phyloP scores from a whole-genome alignment of 371 early-diverging fungal genomes.

The Mucor circinelloides region DNA sequence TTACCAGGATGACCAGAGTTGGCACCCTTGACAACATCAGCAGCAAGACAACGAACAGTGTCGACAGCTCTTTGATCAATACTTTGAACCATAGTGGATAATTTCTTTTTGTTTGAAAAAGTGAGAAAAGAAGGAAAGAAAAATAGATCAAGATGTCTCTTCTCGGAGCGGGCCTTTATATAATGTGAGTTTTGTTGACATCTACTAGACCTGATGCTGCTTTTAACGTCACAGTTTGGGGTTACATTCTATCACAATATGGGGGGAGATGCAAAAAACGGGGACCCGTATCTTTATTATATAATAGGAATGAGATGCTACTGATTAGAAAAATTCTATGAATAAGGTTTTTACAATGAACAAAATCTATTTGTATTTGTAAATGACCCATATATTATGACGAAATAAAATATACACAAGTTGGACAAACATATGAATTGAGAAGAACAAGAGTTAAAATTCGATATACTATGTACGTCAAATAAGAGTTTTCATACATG shows the following conservation, averaged over 20 bases:
- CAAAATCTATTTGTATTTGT: neutral
- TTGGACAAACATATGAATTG: neutral
- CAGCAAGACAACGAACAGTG: conserved; percentile 93
- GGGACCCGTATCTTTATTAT: neutral
- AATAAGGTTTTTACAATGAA: neutral
- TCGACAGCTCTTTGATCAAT: conserved; percentile 79
- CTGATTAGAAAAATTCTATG: neutral
- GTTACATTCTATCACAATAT: neutral
- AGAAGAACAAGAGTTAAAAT: neutral
- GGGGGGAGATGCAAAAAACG: neutral
- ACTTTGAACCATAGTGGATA: conserved; percentile 40
- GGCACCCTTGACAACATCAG: conserved; percentile 94
- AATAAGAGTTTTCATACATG: too few relatives aligned
- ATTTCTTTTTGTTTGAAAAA: neutral
- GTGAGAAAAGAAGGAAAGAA: neutral
- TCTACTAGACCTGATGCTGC: neutral
- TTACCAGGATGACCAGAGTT: conserved; percentile 98
- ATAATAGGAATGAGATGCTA: neutral
- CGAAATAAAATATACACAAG: neutral
- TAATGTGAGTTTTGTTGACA: conserved; percentile 2
- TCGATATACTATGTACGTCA: too few relatives aligned
- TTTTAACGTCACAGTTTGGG: conserved; percentile 1
- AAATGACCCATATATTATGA: neutral
- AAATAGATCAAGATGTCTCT: neutral
- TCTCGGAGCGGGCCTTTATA: conserved; percentile 6